phyloP scores from a whole-genome alignment of 805 yeast genomes.

The Myxozyma kluyveri region DNA sequence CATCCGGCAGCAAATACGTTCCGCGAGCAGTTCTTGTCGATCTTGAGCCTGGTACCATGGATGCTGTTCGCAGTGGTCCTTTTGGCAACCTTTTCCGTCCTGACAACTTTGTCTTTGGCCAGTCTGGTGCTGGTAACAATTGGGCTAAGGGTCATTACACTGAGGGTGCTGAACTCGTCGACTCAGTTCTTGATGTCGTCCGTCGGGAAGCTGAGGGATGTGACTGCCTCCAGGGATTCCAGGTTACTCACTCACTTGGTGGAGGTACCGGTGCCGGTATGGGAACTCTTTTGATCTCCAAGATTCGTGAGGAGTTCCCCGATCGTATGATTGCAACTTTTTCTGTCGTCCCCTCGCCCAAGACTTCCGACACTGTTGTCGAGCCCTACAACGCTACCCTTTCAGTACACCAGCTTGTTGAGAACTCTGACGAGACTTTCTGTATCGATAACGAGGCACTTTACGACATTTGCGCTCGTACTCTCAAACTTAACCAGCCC shows the following conservation, averaged over 20 bases:
- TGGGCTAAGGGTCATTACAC: constrained; percentile 99
- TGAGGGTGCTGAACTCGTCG: constrained; percentile 94
- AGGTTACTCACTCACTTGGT: constrained; percentile 76
- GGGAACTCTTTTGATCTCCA: constrained; percentile 86
- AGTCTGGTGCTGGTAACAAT: constrained; percentile 91
- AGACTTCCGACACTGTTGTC: constrained; percentile 87
- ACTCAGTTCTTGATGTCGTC: constrained; percentile 84
- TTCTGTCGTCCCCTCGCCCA: constrained; percentile 93
- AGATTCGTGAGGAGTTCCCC: constrained; percentile 88
- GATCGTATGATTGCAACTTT: constrained; percentile 97
- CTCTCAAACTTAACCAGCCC: constrained; percentile 77
- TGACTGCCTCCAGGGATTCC: constrained; percentile 94
- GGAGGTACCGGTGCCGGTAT: constrained; percentile 98
- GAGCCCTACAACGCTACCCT: constrained; percentile 94
- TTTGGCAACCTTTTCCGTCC: constrained; percentile 88
- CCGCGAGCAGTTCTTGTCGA: constrained; percentile 94
- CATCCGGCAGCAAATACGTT: constrained; percentile 81
- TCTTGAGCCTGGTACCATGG: constrained; percentile 93
- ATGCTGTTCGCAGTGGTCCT: constrained; percentile 71
- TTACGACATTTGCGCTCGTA: constrained; percentile 83
- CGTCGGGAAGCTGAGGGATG: constrained; percentile 94
- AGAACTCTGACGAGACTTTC: constrained; percentile 88
- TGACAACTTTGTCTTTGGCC: constrained; percentile 85
- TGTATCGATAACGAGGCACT: constrained; percentile 95
- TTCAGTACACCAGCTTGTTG: constrained; percentile 89